These are phyloP conservation scores for Penicillium steckii DNA, from an alignment of 495 filamentous ascomycete species.

Conservation along the genomic window DNA sequence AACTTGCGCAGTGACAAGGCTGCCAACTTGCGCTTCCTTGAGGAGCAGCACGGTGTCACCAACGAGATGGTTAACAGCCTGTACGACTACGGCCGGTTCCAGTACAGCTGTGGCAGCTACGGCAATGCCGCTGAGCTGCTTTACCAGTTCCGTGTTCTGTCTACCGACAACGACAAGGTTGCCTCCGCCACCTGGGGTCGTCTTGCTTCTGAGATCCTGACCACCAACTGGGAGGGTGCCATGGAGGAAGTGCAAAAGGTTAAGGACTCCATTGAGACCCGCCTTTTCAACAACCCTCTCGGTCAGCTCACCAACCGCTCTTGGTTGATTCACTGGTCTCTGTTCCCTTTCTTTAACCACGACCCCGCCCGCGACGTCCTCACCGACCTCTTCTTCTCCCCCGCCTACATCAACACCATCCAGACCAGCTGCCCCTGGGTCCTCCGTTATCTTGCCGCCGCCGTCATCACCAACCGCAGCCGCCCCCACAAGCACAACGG, in stretches of 20 bases:
- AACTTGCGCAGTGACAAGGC: slow-evolving; percentile 93
- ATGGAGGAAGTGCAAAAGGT: slow-evolving; percentile 94
- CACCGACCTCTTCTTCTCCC: slow-evolving; percentile 94
- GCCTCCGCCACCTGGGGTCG: slow-evolving; percentile 94
- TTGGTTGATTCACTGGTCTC: slow-evolving; percentile 96
- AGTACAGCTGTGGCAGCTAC: slow-evolving; percentile 96
- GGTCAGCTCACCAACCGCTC: slow-evolving; percentile 92
- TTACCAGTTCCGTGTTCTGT: slow-evolving; percentile 95
- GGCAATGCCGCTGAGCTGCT: slow-evolving; percentile 80
- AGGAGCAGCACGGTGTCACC: slow-evolving; percentile 91
- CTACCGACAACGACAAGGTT: slow-evolving; percentile 96
- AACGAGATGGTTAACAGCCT: slow-evolving; percentile 92
- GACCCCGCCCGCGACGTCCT: slow-evolving; percentile 85
- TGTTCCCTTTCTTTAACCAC: slow-evolving; percentile 99
- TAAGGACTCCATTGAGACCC: slow-evolving; percentile 86
- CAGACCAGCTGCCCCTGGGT: slow-evolving; percentile 98
- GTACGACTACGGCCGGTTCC: slow-evolving; percentile 91
- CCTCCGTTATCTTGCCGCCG: slow-evolving; percentile 87
- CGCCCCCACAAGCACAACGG: slow-evolving; percentile 74
- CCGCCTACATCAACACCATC: slow-evolving; percentile 97
- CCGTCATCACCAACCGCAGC: slow-evolving; percentile 92
- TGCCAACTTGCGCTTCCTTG: slow-evolving; percentile 92
- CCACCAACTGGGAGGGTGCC: slow-evolving; percentile 89
- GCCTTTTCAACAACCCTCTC: slow-evolving; percentile 92
- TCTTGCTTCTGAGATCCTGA: slow-evolving; percentile 89